Conservation (phyloP, 306 rosid species). For the Gastrolobium bilobum region DNA sequence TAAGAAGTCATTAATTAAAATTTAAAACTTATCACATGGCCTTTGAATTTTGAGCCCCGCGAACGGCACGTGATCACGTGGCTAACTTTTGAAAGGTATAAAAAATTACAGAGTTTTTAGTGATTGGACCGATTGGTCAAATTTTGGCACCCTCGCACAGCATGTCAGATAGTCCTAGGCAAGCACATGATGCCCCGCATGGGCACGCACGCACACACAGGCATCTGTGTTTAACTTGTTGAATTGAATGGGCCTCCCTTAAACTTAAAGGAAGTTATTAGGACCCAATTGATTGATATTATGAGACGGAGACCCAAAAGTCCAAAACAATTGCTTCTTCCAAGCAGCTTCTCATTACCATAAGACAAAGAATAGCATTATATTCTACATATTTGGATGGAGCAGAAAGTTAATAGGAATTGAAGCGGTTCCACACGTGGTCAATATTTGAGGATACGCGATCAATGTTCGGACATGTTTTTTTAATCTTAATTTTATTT, state of each 20-base stretch:
- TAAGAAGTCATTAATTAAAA: slow-evolving; percentile 5
- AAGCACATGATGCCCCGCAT: slow-evolving; percentile 21
- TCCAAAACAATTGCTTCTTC: not conserved
- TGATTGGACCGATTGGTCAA: slow-evolving; percentile 38
- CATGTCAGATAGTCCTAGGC: slow-evolving; percentile 20
- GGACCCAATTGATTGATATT: not conserved
- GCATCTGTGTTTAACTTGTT: not conserved
- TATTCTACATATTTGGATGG: not conserved
- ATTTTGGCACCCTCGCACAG: not conserved
- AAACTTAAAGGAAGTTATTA: not conserved
- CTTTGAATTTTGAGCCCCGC: slow-evolving; percentile 46
- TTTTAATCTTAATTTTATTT: too few relatives aligned
- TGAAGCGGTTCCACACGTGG: not conserved
- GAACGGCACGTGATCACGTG: slow-evolving; percentile 61
- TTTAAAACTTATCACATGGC: slow-evolving; percentile 34
- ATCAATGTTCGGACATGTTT: too few relatives aligned
- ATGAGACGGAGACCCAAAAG: not conserved
- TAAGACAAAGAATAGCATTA: not conserved
- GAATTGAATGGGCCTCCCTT: slow-evolving; percentile 20
- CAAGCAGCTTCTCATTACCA: not conserved
- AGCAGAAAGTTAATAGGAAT: slow-evolving; percentile 25
- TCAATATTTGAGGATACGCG: too few relatives aligned
- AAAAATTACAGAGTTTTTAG: not conserved
- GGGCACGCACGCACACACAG: not conserved
- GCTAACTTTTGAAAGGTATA: slow-evolving; percentile 1